Evolutionary conservation across 805 yeast genomes (phyloP).

Genomic region (Saccharomycopsis fibuligera): DNA sequence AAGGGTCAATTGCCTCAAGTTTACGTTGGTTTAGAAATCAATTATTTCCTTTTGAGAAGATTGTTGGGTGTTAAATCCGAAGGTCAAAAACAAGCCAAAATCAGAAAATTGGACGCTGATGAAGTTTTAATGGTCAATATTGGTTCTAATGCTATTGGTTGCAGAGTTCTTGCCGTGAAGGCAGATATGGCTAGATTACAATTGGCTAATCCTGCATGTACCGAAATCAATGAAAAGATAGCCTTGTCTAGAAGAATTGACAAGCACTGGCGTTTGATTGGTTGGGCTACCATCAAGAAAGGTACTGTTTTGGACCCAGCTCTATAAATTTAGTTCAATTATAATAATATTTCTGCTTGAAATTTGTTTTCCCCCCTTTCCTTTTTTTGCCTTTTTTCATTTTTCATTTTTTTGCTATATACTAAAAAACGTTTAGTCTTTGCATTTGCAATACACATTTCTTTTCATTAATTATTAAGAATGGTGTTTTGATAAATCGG

Average conservation of each 20-base stretch:
- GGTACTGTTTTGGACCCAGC: constrained; percentile 81
- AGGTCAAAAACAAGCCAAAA: constrained; percentile 89
- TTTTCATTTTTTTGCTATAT: too few relatives aligned
- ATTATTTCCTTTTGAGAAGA: constrained; percentile 93
- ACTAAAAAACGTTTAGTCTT: too few relatives aligned
- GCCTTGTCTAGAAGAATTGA: constrained; percentile 98
- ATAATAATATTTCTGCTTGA: too few relatives aligned
- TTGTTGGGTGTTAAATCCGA: constrained; percentile 97
- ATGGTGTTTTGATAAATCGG: too few relatives aligned
- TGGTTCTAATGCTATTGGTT: constrained; percentile 99
- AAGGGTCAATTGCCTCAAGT: constrained; percentile 93
- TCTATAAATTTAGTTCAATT: neutral
- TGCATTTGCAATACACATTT: too few relatives aligned
- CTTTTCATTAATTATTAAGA: too few relatives aligned
- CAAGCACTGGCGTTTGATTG: constrained; percentile 99
- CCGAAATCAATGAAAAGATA: constrained; percentile 96
- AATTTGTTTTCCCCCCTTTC: too few relatives aligned
- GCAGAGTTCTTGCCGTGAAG: constrained; percentile 94
- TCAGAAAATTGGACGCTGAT: constrained; percentile 85
- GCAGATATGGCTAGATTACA: constrained; percentile 99
- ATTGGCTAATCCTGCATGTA: constrained; percentile 97
- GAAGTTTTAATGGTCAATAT: constrained; percentile 98
- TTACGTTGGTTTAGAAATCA: constrained; percentile 95
- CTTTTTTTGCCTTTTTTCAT: too few relatives aligned
- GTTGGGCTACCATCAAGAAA: constrained; percentile 98